Evolutionary conservation across 164 flowering plant species (phyloP).

Genomic region (Liquidambar formosana): DNA sequence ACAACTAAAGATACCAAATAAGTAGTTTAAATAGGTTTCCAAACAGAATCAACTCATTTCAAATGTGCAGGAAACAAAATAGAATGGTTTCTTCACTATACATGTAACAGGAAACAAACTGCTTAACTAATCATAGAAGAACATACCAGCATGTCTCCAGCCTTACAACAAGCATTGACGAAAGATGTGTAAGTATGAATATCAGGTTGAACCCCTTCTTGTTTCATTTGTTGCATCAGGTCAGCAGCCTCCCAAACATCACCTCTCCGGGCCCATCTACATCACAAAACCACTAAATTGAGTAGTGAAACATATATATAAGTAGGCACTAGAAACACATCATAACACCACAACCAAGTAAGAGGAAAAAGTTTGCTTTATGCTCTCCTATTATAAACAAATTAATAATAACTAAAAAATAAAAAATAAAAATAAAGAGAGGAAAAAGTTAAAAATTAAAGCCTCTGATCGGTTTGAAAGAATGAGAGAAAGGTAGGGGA

Average conservation of each 20-base stretch:
- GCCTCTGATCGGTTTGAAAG: no score
- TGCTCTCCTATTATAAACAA: no score
- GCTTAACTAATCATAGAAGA: not conserved
- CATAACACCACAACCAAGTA: not conserved
- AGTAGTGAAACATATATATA: not conserved
- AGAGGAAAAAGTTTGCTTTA: no score
- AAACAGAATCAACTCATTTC: not conserved
- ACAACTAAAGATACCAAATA: no score
- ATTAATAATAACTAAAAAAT: no score
- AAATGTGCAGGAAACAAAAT: not conserved
- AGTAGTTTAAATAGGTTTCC: no score
- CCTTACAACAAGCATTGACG: conserved; percentile 92
- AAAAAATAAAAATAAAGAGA: no score
- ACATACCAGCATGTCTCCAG: conserved; percentile 94
- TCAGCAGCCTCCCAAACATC: conserved; percentile 99
- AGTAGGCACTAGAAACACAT: not conserved
- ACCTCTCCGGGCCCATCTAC: conserved; percentile 98
- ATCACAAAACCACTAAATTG: conserved; percentile 8
- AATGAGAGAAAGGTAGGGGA: not conserved
- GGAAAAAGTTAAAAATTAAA: no score
- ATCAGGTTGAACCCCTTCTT: conserved; percentile 82
- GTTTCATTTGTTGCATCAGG: conserved; percentile 91
- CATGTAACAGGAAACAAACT: conserved; percentile 4
- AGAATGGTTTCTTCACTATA: not conserved
- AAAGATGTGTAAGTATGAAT: conserved; percentile 94